A percentile compares a stretch with the other conserved stretches of the same genome.
These are phyloP conservation scores for Immersiporthe knoxdaviesiana DNA, from an alignment of 2,329 filamentous ascomycete genomes.

Conservation along the genomic window DNA sequence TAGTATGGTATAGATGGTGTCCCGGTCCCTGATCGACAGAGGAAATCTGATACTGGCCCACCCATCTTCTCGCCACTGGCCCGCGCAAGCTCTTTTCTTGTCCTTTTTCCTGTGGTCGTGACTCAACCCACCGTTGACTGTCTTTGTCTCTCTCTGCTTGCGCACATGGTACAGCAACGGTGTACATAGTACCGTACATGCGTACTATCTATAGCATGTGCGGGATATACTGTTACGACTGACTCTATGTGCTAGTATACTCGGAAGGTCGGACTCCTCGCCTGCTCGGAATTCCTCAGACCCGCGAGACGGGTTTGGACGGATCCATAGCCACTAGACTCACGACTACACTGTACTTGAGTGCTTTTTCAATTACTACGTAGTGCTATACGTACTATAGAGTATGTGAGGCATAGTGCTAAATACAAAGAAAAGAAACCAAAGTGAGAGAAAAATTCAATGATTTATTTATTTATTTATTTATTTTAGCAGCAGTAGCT, in stretches of 20 bases:
- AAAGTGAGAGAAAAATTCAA: neutral
- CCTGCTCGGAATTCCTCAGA: neutral
- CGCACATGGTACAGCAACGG: neutral
- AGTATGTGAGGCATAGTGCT: no score
- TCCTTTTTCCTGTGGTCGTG: no score
- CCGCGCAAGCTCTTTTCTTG: no score
- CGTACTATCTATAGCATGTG: neutral
- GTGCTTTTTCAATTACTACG: no score
- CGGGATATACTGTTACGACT: neutral
- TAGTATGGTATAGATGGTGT: neutral
- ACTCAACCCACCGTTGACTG: neutral
- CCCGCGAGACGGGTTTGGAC: neutral
- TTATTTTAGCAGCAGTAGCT: neutral
- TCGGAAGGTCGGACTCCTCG: neutral
- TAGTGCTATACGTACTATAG: no score
- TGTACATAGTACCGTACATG: neutral
- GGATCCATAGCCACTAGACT: neutral
- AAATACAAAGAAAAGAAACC: neutral
- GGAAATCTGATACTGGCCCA: neutral
- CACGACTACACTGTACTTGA: neutral
- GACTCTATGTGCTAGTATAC: neutral
- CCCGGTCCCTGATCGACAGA: neutral
- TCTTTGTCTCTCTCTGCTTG: neutral
- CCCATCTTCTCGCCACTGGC: neutral
- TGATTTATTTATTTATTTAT: no score